These are phyloP conservation scores for Pseudogymnoascus sp. DNA, from an alignment of 2,329 filamentous ascomycete genomes.

Conservation along the genomic window DNA sequence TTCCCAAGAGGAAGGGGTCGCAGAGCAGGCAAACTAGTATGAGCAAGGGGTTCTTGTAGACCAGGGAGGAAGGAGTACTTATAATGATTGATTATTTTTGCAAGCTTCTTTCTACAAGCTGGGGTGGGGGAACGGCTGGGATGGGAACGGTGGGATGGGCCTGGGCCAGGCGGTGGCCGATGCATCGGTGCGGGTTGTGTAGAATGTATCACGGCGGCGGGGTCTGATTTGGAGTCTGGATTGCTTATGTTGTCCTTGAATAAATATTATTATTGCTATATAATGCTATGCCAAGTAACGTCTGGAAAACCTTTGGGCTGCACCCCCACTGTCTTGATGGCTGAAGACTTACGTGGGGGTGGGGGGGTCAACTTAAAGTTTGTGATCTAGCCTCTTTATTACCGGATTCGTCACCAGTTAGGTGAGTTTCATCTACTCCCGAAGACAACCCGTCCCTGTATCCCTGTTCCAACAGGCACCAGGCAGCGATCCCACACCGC, in stretches of 20 bases:
- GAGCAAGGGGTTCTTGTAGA: constrained; percentile 69
- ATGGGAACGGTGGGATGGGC: background rate
- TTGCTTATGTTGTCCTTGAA: background rate
- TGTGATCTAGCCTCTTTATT: background rate
- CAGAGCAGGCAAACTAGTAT: constrained; percentile 57
- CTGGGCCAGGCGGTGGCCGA: background rate
- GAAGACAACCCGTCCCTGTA: background rate
- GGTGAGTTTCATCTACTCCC: background rate
- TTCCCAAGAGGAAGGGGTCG: constrained; percentile 60
- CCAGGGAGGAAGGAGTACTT: background rate
- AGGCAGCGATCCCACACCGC: background rate
- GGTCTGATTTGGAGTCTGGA: constrained; percentile 2
- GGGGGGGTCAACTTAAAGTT: background rate
- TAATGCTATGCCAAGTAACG: background rate
- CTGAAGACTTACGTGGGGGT: background rate
- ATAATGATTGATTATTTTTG: constrained; percentile 4
- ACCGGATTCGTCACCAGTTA: background rate
- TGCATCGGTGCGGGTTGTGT: background rate
- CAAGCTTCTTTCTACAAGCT: background rate
- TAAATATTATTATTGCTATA: background rate
- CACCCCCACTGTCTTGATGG: background rate
- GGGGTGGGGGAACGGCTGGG: background rate
- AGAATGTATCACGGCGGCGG: background rate
- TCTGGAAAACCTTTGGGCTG: background rate
- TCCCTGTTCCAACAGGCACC: background rate